Percentiles rank a stretch among this genome's conserved stretches.
Evolutionary conservation across 768 basidiomycete genomes (phyloP).

Genomic region (Mycena olivaceomarginata): DNA sequence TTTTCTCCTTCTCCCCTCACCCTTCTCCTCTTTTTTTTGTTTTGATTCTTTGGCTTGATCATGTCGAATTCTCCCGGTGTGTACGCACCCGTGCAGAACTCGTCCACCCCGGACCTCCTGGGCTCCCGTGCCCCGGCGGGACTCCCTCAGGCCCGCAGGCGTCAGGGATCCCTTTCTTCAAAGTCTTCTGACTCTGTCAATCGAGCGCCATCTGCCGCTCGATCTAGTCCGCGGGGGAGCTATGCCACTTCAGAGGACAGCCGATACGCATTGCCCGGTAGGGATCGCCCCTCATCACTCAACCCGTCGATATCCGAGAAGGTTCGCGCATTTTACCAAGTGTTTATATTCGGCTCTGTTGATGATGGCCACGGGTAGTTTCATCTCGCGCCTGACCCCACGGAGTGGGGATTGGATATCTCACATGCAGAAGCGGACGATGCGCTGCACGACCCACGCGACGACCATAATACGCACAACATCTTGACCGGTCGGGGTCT

Average conservation of each 20-base stretch:
- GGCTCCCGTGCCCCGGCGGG: no score
- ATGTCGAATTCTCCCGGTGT: neutral
- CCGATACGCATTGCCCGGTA: conserved; percentile 20
- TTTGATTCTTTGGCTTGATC: no score
- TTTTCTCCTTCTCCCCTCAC: no score
- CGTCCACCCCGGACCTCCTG: neutral
- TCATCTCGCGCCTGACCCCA: conserved; percentile 68
- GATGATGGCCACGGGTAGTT: conserved; percentile 53
- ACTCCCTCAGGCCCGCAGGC: no score
- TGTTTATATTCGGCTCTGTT: neutral
- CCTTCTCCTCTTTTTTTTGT: neutral
- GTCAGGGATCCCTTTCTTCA: neutral
- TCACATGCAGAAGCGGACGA: conserved; percentile 69
- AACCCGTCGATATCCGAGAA: conserved; percentile 28
- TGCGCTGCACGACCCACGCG: conserved; percentile 76
- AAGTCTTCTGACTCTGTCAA: neutral
- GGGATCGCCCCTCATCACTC: conserved; percentile 2
- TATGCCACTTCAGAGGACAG: conserved; percentile 18
- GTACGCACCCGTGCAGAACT: neutral
- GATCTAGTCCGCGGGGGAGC: conserved; percentile 3
- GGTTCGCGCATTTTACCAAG: neutral
- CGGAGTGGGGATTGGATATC: conserved; percentile 62
- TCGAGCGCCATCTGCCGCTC: conserved; percentile 6
- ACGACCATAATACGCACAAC: conserved; percentile 65
- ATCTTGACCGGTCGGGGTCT: conserved; percentile 74